phyloP scores from a whole-genome alignment of 2,329 filamentous ascomycete genomes.

The Sporothrix inflata region DNA sequence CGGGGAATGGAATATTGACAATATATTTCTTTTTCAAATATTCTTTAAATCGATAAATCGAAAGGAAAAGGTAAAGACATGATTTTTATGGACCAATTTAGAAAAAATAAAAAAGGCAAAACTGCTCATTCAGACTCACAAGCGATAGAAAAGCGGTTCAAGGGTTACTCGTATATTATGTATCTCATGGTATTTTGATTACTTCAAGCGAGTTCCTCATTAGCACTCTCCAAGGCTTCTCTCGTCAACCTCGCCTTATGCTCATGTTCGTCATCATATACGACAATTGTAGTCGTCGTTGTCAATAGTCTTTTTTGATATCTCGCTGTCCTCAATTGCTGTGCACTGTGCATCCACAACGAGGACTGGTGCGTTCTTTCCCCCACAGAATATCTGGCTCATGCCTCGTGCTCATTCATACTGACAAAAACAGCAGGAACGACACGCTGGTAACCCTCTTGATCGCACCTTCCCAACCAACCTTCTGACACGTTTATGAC shows the following conservation, averaged over 20 bases:
- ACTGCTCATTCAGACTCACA: too few species aligned
- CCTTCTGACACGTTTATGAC: not conserved
- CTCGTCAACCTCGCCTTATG: not conserved
- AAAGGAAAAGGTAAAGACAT: too few species aligned
- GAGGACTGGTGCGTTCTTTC: not conserved
- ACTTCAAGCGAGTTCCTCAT: too few species aligned
- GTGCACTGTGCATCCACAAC: not conserved
- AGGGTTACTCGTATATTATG: not conserved
- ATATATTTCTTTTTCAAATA: too few species aligned
- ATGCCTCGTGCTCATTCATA: not conserved
- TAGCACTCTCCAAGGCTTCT: too few species aligned
- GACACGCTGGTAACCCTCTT: not conserved
- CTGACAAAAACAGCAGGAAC: not conserved
- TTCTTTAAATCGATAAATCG: too few species aligned
- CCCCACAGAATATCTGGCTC: not conserved
- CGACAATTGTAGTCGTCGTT: not conserved
- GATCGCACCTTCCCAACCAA: constrained; percentile 10
- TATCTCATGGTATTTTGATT: not conserved
- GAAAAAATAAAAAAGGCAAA: too few species aligned
- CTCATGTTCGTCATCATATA: not conserved
- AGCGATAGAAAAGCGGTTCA: too few species aligned
- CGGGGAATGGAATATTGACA: too few species aligned
- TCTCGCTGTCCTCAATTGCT: not conserved
- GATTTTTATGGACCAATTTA: too few species aligned
- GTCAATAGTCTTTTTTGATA: not conserved